phyloP scores from a whole-genome alignment of 345 rosid genomes.

The Murraya paniculata region DNA sequence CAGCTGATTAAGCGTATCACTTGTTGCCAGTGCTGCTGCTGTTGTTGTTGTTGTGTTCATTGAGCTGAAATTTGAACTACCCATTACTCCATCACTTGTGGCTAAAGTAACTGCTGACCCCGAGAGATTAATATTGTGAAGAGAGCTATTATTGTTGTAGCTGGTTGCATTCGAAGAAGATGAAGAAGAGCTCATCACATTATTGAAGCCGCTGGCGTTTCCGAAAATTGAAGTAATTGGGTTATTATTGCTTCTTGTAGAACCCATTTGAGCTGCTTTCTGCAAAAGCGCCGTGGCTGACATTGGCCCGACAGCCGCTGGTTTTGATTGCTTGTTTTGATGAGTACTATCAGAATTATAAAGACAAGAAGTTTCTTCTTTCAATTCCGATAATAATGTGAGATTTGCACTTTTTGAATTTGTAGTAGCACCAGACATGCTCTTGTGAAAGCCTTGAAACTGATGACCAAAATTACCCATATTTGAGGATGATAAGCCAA shows the following conservation, averaged over 20 bases:
- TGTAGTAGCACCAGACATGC: neutral
- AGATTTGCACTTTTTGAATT: conserved; percentile 41
- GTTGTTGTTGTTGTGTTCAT: conserved; percentile 3
- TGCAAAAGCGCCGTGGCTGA: conserved; percentile 93
- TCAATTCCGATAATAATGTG: conserved; percentile 42
- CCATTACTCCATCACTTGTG: conserved; percentile 8
- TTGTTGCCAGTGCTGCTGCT: conserved; percentile 12
- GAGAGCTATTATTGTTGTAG: neutral
- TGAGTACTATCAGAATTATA: conserved; percentile 38
- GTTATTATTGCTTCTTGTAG: conserved; percentile 60
- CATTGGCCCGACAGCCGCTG: conserved; percentile 45
- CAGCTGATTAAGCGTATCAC: conserved; percentile 29
- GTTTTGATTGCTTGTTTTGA: conserved; percentile 37
- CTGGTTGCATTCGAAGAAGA: conserved; percentile 34
- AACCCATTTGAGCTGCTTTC: conserved; percentile 96
- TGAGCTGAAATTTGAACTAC: conserved; percentile 27
- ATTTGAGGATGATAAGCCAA: conserved; percentile 47
- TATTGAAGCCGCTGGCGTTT: conserved; percentile 25
- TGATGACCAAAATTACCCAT: conserved; percentile 40
- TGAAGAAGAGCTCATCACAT: conserved; percentile 47
- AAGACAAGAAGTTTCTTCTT: conserved; percentile 40
- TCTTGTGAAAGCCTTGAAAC: conserved; percentile 30
- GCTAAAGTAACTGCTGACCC: conserved; percentile 11
- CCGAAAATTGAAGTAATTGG: conserved; percentile 34
- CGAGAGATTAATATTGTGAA: neutral